phyloP scores from a whole-genome alignment of 805 yeast genomes.

The Starmerella potacharoeniae region DNA sequence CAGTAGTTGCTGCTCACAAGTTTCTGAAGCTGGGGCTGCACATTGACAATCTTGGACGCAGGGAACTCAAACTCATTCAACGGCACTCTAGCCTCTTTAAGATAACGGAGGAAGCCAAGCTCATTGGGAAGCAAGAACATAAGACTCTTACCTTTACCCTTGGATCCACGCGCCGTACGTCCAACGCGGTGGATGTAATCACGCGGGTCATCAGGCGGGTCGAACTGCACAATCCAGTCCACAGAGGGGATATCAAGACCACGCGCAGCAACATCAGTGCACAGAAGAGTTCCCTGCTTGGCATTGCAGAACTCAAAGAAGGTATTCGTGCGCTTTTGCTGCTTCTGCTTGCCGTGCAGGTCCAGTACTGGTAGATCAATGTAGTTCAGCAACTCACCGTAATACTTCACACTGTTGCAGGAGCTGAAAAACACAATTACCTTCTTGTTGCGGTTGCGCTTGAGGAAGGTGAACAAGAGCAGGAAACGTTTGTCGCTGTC shows the following conservation, averaged over 20 bases:
- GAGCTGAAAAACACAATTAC: slow-evolving; percentile 90
- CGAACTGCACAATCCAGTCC: slow-evolving; percentile 98
- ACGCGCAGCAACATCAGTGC: slow-evolving; percentile 99
- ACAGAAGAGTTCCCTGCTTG: slow-evolving; percentile 78
- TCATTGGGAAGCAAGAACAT: slow-evolving; percentile 94
- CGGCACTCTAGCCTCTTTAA: slow-evolving; percentile 95
- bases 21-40: slow-evolving; percentile 86
- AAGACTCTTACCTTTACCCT: slow-evolving; percentile 83
- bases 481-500: slow-evolving; percentile 91
- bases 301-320: slow-evolving; percentile 98
- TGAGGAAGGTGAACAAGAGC: slow-evolving; percentile 80
- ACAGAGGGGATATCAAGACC: slow-evolving; percentile 97
- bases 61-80: slow-evolving; percentile 97
- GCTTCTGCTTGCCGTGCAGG: slow-evolving; percentile 96
- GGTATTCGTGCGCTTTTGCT: slow-evolving; percentile 95
- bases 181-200: slow-evolving; percentile 99
- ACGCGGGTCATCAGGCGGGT: slow-evolving; percentile 99
- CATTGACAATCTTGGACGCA: slow-evolving; percentile 83
- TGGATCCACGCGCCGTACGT: slow-evolving; percentile 83
- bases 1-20: slow-evolving; percentile 84
- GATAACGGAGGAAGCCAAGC: slow-evolving; percentile 84
- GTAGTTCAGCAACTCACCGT: slow-evolving; percentile 87
- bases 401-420: slow-evolving; percentile 93
- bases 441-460: slow-evolving; percentile 76
- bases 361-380: slow-evolving; percentile 95